Evolutionary conservation across 495 filamentous ascomycete genomes (phyloP).

Genomic region (Tuber microsphaerosporum): DNA sequence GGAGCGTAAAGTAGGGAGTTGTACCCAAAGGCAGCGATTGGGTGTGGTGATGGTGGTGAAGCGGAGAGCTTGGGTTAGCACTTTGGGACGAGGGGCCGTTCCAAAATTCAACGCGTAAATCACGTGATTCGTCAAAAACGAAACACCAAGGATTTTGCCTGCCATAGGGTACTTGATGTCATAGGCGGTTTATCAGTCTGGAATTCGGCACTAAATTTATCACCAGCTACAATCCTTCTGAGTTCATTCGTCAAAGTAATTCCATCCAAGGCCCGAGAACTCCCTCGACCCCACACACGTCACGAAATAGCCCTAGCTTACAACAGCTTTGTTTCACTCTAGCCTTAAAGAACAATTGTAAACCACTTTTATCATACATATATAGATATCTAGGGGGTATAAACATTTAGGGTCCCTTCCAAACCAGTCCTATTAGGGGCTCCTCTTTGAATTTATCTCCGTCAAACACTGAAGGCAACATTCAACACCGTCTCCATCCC

Average conservation of each 20-base stretch:
- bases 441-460: background rate
- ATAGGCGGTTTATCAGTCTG: no score
- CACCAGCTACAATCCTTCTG: background rate
- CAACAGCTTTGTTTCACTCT: background rate
- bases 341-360: background rate
- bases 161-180: background rate
- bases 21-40: background rate
- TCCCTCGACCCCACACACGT: background rate
- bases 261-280: background rate
- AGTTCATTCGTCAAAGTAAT: background rate
- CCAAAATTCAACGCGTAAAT: background rate
- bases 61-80: background rate
- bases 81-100: background rate
- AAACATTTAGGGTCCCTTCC: background rate
- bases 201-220: no score
- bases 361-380: background rate
- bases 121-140: background rate
- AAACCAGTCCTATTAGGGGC: background rate
- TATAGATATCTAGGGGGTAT: background rate
- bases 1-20: background rate
- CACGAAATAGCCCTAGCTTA: background rate
- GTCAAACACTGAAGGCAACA: background rate
- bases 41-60: background rate
- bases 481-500: background rate
- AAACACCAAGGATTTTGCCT: background rate